Percentiles rank a stretch among this genome's conserved stretches.
Evolutionary conservation across 1,284 basidiomycete genomes (phyloP).

Genomic region (Cutaneotrichosporon sp.): DNA sequence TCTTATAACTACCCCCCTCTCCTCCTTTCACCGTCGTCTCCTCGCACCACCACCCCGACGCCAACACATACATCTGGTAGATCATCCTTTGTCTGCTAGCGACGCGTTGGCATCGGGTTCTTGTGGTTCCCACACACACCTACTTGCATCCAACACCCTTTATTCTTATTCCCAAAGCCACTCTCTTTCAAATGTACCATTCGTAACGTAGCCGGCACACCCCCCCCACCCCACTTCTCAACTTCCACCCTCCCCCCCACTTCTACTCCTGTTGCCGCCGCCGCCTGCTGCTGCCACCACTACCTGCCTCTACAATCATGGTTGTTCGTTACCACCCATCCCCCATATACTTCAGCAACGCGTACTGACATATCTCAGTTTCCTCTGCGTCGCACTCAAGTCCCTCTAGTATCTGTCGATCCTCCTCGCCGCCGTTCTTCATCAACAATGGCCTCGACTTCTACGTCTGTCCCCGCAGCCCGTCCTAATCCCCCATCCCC

Average conservation of each 20-base stretch:
- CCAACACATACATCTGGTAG: too few relatives aligned
- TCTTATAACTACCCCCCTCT: background rate
- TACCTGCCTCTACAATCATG: background rate
- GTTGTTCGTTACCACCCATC: background rate
- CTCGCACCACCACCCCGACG: background rate
- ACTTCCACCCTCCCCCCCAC: background rate
- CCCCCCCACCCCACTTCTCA: background rate
- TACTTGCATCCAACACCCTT: background rate
- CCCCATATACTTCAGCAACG: background rate
- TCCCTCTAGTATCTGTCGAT: background rate
- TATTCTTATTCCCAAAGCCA: background rate
- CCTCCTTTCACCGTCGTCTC: background rate
- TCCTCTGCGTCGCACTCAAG: background rate
- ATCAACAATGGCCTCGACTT: background rate
- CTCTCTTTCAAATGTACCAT: conserved; percentile 1
- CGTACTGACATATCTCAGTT: background rate
- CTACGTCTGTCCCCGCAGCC: conserved; percentile 28
- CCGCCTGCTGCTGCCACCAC: too few relatives aligned
- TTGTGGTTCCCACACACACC: background rate
- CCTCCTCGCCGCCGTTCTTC: background rate
- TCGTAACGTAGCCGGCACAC: too few relatives aligned
- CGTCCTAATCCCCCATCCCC: conserved; percentile 39
- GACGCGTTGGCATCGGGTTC: too few relatives aligned
- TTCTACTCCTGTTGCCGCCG: too few relatives aligned
- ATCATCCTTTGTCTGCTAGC: too few relatives aligned